phyloP scores from a whole-genome alignment of 257 asterid species.

The Rauvolfia tetraphylla region DNA sequence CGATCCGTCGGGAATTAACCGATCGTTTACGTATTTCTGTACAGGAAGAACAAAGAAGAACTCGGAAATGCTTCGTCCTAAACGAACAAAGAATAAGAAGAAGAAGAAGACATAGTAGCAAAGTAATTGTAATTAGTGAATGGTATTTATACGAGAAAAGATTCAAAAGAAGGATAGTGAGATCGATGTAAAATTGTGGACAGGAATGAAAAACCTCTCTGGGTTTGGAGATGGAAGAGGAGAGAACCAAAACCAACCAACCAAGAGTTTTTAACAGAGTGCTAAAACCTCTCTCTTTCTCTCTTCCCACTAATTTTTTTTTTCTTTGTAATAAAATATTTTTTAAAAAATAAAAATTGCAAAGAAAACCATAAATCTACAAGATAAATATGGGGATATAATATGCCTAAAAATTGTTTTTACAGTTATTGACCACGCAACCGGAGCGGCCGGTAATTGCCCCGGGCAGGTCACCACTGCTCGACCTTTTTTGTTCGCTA shows the following conservation, averaged over 20 bases:
- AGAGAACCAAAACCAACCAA: slow-evolving; percentile 19
- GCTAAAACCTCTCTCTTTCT: slow-evolving; percentile 28
- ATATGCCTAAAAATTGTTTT: slow-evolving; percentile 11
- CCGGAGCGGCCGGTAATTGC: slow-evolving; percentile 21
- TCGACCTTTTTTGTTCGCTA: slow-evolving; percentile 3
- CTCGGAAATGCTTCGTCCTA: not conserved
- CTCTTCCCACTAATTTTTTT: not conserved
- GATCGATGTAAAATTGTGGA: slow-evolving; percentile 15
- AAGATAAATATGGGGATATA: not conserved
- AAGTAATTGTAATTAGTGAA: slow-evolving; percentile 7
- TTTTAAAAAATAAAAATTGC: too few species aligned
- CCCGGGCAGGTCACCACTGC: not conserved
- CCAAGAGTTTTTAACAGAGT: slow-evolving; percentile 31
- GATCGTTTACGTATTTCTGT: slow-evolving; percentile 30
- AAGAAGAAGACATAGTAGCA: slow-evolving; percentile 7
- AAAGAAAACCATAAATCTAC: not conserved
- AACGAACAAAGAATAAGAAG: slow-evolving; percentile 18
- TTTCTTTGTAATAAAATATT: not conserved
- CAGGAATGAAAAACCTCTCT: slow-evolving; percentile 19
- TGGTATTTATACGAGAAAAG: slow-evolving; percentile 10
- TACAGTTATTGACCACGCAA: slow-evolving; percentile 23
- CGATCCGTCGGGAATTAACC: slow-evolving; percentile 6
- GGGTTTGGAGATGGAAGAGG: slow-evolving; percentile 14
- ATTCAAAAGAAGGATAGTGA: not conserved
- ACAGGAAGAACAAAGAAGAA: not conserved